Base-by-base conservation (phyloP, 768 basidiomycete genomes). In the Trametes gibbosa region DNA sequence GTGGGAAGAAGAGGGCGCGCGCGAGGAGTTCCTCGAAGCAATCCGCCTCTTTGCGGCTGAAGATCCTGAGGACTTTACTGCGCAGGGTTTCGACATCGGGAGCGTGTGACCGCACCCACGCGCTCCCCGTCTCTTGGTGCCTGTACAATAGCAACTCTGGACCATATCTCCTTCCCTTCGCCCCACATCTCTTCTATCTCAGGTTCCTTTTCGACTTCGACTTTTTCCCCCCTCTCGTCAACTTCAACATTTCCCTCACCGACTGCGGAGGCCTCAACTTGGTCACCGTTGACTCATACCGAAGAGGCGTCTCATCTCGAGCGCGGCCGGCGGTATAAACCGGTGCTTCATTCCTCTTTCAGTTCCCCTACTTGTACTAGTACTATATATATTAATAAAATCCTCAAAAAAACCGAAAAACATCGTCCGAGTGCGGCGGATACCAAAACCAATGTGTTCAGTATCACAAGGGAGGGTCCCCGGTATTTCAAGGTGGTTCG, bases 71-170 rank as follows among this genome's bases (percentile, higher is more conserved):
- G n/a, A n/a, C n/a, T n/a, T n/a, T n/a, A n/a, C n/a, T n/a, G 58
- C 58, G 17, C 37, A 34, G 51, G 58, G 58, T 59, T 59, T 59
- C 41, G 50, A 39, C 40, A 45, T 37, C 27, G 58, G 50, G 49
- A 59, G 25, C 21, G 50, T 21, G 34, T 53, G 41, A 53, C 32
- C 41, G 45, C 58, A 59, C 50, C 58, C 16, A 37, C 34, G 32
- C 42, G n/a, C 21, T 47, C 25, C 47, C 19, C n/a, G 43, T 25
- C 45, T 25, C 6, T 17, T 46, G 10, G 13, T 25, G 3, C 45
- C 25, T 46, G 45, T 46, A 46, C 9, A 12, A n/a, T n/a, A 25
- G 24, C 10, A 16, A 25, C 19, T n/a, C n/a, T n/a, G n/a, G n/a
- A n/a, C n/a, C n/a, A n/a, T n/a, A n/a, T n/a, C n/a, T n/a, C n/a